Evolutionary conservation across 2,329 filamentous ascomycete species (phyloP).

Genomic region (Diaporthe aspalathi): DNA sequence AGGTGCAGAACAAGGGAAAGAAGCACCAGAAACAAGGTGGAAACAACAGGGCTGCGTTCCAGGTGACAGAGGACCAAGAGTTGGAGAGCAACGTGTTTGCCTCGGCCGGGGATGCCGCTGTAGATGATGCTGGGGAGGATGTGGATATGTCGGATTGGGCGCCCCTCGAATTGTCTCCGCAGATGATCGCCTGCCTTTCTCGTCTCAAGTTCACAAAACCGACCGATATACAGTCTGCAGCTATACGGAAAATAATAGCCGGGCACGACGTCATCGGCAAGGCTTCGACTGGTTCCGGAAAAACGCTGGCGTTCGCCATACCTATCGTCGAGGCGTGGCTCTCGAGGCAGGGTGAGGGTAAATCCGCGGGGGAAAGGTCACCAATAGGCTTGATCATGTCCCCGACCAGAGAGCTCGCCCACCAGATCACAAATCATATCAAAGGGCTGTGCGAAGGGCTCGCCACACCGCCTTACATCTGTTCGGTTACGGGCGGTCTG

Average conservation of each 20-base stretch:
- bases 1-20: slow-evolving; percentile 46
- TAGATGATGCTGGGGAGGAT: slow-evolving; percentile 66
- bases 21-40: slow-evolving; percentile 43
- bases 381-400: slow-evolving; percentile 86
- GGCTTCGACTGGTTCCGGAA: slow-evolving; percentile 94
- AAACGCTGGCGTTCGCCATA: slow-evolving; percentile 94
- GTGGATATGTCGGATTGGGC: slow-evolving; percentile 84
- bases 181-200: slow-evolving; percentile 78
- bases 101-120: slow-evolving; percentile 60
- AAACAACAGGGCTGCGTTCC: slow-evolving; percentile 40
- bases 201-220: slow-evolving; percentile 84
- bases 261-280: slow-evolving; percentile 96
- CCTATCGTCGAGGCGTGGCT: slow-evolving; percentile 91
- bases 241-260: slow-evolving; percentile 84
- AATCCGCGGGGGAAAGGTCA: slow-evolving; percentile 51
- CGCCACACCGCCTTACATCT: slow-evolving; percentile 75
- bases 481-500: slow-evolving; percentile 89
- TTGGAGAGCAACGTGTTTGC: slow-evolving; percentile 64
- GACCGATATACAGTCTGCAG: slow-evolving; percentile 81
- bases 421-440: slow-evolving; percentile 89
- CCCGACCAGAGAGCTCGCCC: slow-evolving; percentile 91
- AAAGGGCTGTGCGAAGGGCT: slow-evolving; percentile 76
- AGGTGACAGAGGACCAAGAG: slow-evolving; percentile 45
- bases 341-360: slow-evolving; percentile 52
- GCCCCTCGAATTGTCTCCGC: slow-evolving; percentile 76